Evolutionary conservation across 1,139 yeast genomes (phyloP).

Genomic region (Trichomonascaceae sp.): DNA sequence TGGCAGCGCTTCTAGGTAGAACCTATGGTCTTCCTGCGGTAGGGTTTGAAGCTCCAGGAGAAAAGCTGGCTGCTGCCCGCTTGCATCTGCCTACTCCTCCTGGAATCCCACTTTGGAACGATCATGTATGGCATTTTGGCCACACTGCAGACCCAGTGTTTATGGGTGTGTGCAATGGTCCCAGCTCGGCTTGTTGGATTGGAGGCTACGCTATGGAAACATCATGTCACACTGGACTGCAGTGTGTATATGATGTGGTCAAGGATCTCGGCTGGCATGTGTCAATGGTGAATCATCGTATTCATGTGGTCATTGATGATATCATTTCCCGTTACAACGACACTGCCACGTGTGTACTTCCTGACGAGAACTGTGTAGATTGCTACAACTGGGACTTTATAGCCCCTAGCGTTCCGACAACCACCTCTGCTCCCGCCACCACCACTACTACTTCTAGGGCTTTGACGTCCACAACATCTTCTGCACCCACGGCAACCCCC

Average conservation of each 20-base stretch:
- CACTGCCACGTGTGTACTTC: constrained; percentile 61
- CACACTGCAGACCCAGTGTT: constrained; percentile 95
- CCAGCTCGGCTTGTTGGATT: constrained; percentile 75
- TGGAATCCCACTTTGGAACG: constrained; percentile 65
- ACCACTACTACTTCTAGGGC: constrained; percentile 4
- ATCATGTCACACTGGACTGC: constrained; percentile 82
- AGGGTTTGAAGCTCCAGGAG: constrained; percentile 91
- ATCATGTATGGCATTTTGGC: constrained; percentile 89
- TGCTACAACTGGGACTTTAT: constrained; percentile 87
- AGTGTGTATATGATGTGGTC: constrained; percentile 84
- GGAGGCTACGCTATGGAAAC: constrained; percentile 98
- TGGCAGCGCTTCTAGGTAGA: constrained; percentile 69
- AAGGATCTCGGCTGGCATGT: constrained; percentile 87
- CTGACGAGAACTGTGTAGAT: constrained; percentile 59
- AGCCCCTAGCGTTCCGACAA: constrained; percentile 23
- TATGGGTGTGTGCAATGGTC: constrained; percentile 96
- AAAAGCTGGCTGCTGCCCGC: constrained; percentile 66
- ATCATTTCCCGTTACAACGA: constrained; percentile 58
- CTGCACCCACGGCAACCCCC: constrained; percentile 8
- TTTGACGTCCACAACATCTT: constrained; percentile 3
- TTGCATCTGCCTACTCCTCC: constrained; percentile 91
- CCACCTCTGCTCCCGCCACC: constrained; percentile 3
- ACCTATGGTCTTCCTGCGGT: constrained; percentile 87
- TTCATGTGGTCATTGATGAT: constrained; percentile 82
- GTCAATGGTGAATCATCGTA: constrained; percentile 75